phyloP scores from a whole-genome alignment of 306 rosid species.

The Crotalaria pallida region DNA sequence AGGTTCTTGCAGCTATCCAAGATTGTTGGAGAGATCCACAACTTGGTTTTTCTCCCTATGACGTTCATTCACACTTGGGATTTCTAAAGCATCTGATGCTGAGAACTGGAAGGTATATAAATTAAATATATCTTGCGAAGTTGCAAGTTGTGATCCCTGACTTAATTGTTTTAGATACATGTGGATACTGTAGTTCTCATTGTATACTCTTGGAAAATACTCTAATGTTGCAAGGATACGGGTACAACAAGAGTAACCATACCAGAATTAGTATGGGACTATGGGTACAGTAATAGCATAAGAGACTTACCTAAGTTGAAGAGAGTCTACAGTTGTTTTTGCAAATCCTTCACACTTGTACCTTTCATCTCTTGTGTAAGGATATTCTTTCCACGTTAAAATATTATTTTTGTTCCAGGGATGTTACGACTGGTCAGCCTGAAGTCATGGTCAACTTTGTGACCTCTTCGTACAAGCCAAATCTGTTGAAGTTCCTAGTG shows the following conservation, averaged over 20 bases:
- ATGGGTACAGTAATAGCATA: not conserved
- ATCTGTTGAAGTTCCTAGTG: slow-evolving; percentile 62
- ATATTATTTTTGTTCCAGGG: slow-evolving; percentile 39
- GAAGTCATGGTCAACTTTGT: slow-evolving; percentile 96
- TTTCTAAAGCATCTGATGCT: slow-evolving; percentile 94
- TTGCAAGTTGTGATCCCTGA: not conserved
- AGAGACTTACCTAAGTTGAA: not conserved
- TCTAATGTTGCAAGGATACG: not conserved
- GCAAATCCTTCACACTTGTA: not conserved
- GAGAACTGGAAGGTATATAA: slow-evolving; percentile 83
- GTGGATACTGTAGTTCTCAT: not conserved
- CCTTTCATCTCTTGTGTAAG: slow-evolving; percentile 17
- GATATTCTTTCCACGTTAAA: not conserved
- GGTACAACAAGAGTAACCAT: too few species aligned
- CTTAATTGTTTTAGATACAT: not conserved
- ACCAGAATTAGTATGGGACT: not conserved
- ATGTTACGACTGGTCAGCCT: slow-evolving; percentile 58
- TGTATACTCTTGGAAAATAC: not conserved
- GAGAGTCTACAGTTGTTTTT: not conserved
- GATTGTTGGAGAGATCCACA: slow-evolving; percentile 83
- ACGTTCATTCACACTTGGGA: slow-evolving; percentile 72
- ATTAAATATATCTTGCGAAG: not conserved
- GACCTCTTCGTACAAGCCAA: slow-evolving; percentile 81
- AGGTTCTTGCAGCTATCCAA: slow-evolving; percentile 89
- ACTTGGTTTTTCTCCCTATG: slow-evolving; percentile 74